Conservation (phyloP, 805 yeast species). For the Trichomonascus vanleenenianus region DNA sequence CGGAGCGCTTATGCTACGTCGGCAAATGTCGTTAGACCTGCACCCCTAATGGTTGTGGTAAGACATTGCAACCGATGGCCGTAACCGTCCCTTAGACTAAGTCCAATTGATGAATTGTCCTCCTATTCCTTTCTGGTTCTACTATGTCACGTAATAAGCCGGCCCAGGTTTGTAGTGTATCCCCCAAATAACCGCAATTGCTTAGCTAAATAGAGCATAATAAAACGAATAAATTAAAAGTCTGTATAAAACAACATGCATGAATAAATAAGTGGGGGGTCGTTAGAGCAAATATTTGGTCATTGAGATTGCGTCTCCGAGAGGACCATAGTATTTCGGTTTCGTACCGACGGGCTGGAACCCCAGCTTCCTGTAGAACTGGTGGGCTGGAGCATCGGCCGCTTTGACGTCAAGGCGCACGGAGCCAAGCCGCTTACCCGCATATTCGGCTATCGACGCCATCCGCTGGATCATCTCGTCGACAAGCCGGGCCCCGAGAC, state of each 20-base stretch:
- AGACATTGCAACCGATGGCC: too few species aligned
- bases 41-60: too few species aligned
- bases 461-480: slow-evolving; percentile 9
- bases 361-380: slow-evolving; percentile 13
- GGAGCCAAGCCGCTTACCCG: slow-evolving; percentile 4
- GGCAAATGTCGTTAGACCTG: too few species aligned
- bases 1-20: too few species aligned
- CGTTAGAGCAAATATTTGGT: too few species aligned
- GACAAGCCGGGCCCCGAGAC: slow-evolving; percentile 14
- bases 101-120: too few species aligned
- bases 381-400: slow-evolving; percentile 6
- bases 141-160: too few species aligned
- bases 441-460: slow-evolving; percentile 3
- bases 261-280: neutral
- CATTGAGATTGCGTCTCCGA: slow-evolving; percentile 1
- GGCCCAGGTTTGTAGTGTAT: too few species aligned
- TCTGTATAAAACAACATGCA: neutral
- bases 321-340: slow-evolving; percentile 5
- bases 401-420: slow-evolving; percentile 9
- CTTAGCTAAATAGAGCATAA: too few species aligned
- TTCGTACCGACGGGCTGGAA: slow-evolving; percentile 4
- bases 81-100: too few species aligned
- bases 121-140: too few species aligned
- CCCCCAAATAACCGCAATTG: too few species aligned
- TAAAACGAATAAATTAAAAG: neutral